Percentiles rank a stretch among this genome's conserved stretches.
Evolutionary conservation across 2,329 filamentous ascomycete genomes (phyloP).

Genomic region (Penicillium paneum): DNA sequence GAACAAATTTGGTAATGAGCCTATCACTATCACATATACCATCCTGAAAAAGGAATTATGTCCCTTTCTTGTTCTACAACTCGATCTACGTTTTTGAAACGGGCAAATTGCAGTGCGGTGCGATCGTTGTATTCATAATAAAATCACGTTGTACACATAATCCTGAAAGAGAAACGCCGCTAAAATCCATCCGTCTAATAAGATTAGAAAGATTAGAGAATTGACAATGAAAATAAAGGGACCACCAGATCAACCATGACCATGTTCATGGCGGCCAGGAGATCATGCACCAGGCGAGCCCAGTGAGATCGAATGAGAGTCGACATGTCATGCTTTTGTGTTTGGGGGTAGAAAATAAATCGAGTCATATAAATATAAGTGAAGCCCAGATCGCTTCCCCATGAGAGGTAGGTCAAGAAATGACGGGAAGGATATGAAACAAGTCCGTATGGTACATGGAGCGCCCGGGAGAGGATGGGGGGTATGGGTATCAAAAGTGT

Average conservation of each 20-base stretch:
- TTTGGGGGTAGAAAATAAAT: background rate
- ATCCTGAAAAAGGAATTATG: background rate
- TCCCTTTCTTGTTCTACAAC: background rate
- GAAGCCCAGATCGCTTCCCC: background rate
- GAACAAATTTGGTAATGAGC: constrained; percentile 5
- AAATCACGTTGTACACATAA: constrained; percentile 20
- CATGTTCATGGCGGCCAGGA: constrained; percentile 25
- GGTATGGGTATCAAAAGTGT: constrained; percentile 24
- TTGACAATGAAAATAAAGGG: background rate
- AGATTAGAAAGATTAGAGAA: background rate
- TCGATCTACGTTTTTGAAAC: background rate
- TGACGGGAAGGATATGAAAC: constrained; percentile 5
- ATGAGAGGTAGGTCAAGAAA: background rate
- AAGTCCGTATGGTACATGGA: constrained; percentile 22
- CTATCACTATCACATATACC: constrained; percentile 12
- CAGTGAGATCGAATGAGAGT: constrained; percentile 2
- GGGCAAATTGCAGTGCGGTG: background rate
- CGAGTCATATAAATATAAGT: background rate
- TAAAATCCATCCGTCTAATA: constrained; percentile 13
- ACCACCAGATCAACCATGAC: constrained; percentile 13
- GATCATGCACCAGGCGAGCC: background rate
- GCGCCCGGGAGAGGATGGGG: constrained; percentile 11
- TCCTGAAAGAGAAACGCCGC: constrained; percentile 10
- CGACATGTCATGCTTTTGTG: constrained; percentile 7
- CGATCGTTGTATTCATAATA: constrained; percentile 22